Conservation (phyloP, 768 basidiomycete genomes). For the Kwoniella shandongensis region DNA sequence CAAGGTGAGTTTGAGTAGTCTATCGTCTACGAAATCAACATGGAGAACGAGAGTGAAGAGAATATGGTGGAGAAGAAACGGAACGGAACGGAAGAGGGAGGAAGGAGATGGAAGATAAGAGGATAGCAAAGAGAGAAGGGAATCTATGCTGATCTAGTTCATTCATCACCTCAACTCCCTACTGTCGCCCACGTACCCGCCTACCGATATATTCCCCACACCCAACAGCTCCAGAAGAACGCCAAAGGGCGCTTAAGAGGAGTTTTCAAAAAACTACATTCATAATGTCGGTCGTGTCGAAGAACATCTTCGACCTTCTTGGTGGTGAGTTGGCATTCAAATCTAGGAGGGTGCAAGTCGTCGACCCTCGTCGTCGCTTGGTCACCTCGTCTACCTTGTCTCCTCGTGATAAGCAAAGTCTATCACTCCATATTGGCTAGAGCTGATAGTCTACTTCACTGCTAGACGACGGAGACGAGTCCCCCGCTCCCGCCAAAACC, state of each 20-base stretch:
- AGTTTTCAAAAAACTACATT: slow-evolving; percentile 4
- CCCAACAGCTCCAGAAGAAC: slow-evolving; percentile 15
- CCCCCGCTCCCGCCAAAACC: slow-evolving; percentile 33
- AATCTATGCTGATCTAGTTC: neutral
- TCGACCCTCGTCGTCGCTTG: too few relatives aligned
- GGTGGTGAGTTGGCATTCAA: slow-evolving; percentile 42
- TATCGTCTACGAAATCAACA: too few relatives aligned
- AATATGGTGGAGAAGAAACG: too few relatives aligned
- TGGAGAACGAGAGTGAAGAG: too few relatives aligned
- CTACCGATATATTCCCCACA: too few relatives aligned
- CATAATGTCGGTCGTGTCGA: slow-evolving; percentile 47
- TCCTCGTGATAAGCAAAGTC: too few relatives aligned
- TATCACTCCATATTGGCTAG: too few relatives aligned
- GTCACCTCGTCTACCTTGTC: too few relatives aligned
- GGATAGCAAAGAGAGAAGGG: slow-evolving; percentile 39
- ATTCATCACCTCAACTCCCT: neutral
- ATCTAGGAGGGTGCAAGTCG: too few relatives aligned
- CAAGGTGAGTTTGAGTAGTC: neutral
- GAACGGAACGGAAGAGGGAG: neutral
- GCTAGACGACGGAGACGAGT: slow-evolving; percentile 48
- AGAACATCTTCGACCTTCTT: slow-evolving; percentile 49
- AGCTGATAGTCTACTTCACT: too few relatives aligned
- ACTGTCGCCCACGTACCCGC: slow-evolving; percentile 1
- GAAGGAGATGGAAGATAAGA: slow-evolving; percentile 35
- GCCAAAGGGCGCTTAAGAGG: slow-evolving; percentile 19